Evolutionary conservation across 306 rosid genomes (phyloP), one percentile per base, ranked within the genome.

Genomic region (Senna tora): DNA sequence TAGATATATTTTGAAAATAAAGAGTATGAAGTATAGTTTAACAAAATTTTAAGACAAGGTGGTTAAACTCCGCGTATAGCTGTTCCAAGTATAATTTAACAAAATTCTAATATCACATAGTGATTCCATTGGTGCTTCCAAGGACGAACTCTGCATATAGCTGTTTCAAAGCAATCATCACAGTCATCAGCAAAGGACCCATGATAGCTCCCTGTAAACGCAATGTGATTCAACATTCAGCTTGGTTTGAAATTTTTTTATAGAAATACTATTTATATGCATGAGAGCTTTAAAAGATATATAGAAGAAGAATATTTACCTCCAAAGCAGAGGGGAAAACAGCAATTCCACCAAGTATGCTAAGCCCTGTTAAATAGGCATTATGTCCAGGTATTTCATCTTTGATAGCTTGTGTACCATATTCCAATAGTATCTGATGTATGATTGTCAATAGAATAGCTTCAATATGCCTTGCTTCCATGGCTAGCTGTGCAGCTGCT

Each of bases 321-420:
- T 77, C 86, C 69, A 74, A 41, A 43, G 71, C 61, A 41, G 80
- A 78, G 39, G 83, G 75, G 46, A 78, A 82, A 45, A 82, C 41
- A 49, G 83, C 83, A 42, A 78, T 71, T 21, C 83, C 86, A 14
- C 83, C 83, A 22, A 78, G 83, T 45, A 82, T 82, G 75, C 86
- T 78, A 9, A 82, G 83, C 46, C 81, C 81, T 0, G 78, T 78
- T 68, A 82, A 57, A 76, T 82, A 78, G 22, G 83, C 80, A 59
- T 57, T 82, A n/a, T 82, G 83, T 19, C 83, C 80, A 0, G 73
- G 86, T 4, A 82, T 82, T 72, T 82, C 86, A 58, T 75, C 81
- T 71, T 82, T 83, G 62, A 78, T 82, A 1, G 83, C 86, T 16
- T 22, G 1, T 9, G 83, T 70, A 10, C 81, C 83, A 28, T 59